Percentiles rank a stretch among this genome's conserved stretches.
These are phyloP conservation scores for Silene coronaria DNA, from an alignment of 179 eudicot species.

Conservation along the genomic window DNA sequence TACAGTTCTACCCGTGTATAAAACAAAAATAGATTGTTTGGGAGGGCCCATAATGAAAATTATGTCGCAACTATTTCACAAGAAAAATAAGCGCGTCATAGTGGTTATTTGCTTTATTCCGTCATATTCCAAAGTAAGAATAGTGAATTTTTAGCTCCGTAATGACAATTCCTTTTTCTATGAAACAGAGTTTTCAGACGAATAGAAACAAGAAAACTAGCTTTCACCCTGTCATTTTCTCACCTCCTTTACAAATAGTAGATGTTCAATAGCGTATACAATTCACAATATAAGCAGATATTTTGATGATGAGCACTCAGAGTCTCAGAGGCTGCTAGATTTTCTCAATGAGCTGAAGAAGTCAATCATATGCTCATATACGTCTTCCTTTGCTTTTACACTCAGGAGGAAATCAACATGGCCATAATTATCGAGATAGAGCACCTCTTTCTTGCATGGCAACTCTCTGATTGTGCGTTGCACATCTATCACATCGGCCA, in stretches of 20 bases:
- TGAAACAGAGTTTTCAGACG: background rate
- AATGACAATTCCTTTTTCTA: background rate
- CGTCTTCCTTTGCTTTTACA: slow-evolving; percentile 53
- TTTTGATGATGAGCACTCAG: slow-evolving; percentile 7
- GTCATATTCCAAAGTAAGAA: background rate
- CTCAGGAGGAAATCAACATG: slow-evolving; percentile 77
- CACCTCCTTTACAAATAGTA: background rate
- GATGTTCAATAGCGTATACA: background rate
- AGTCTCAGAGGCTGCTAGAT: slow-evolving; percentile 37
- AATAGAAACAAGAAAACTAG: background rate
- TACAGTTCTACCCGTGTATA: no score
- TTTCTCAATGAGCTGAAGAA: slow-evolving; percentile 51
- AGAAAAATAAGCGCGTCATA: no score
- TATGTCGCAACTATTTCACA: no score
- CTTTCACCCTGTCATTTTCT: background rate
- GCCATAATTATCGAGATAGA: slow-evolving; percentile 78
- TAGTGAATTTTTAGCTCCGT: background rate
- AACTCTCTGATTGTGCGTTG: slow-evolving; percentile 64
- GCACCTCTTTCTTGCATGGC: slow-evolving; percentile 54
- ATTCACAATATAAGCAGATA: slow-evolving; percentile 4
- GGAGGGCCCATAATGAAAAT: no score
- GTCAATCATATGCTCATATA: slow-evolving; percentile 52
- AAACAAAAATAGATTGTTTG: no score
- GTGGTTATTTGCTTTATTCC: no score
- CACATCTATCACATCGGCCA: slow-evolving; percentile 73